Conservation (phyloP, 768 basidiomycete species). For the Mycena alexandri region DNA sequence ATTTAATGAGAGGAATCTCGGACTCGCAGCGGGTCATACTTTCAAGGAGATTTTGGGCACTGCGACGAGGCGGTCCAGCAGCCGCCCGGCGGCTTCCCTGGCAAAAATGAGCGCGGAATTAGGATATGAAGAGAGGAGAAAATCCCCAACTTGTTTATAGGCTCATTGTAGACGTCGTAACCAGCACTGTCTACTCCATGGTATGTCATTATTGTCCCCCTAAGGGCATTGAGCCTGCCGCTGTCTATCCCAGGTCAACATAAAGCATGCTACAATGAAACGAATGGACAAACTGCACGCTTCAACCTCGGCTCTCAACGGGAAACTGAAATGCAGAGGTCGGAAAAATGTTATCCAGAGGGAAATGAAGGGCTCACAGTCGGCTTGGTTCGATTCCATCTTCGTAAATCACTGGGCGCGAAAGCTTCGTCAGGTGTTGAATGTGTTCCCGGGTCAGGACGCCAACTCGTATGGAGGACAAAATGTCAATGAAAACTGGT, state of each 20-base stretch:
- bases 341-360: neutral
- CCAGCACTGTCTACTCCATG: constrained; percentile 61
- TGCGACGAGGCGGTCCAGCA: constrained; percentile 65
- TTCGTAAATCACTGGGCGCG: constrained; percentile 68
- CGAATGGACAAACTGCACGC: constrained; percentile 55
- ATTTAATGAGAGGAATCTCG: neutral
- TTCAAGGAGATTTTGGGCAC: constrained; percentile 62
- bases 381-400: constrained; percentile 87
- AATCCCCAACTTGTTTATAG: constrained; percentile 42
- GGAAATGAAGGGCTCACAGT: constrained; percentile 61
- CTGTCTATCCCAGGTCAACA: constrained; percentile 48
- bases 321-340: constrained; percentile 64
- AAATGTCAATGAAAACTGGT: constrained; percentile 85
- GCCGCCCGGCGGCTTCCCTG: constrained; percentile 41
- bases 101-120: constrained; percentile 12
- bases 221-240: constrained; percentile 66
- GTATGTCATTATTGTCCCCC: constrained; percentile 50
- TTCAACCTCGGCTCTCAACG: constrained; percentile 83
- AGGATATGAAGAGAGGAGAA: neutral
- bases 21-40: constrained; percentile 41
- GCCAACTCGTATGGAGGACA: constrained; percentile 91
- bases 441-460: constrained; percentile 67
- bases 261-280: neutral
- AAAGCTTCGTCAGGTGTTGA: constrained; percentile 63
- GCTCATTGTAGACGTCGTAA: constrained; percentile 50